These are phyloP conservation scores for Takashimella tepidaria DNA, from an alignment of 1,284 basidiomycete genomes.

Conservation along the genomic window DNA sequence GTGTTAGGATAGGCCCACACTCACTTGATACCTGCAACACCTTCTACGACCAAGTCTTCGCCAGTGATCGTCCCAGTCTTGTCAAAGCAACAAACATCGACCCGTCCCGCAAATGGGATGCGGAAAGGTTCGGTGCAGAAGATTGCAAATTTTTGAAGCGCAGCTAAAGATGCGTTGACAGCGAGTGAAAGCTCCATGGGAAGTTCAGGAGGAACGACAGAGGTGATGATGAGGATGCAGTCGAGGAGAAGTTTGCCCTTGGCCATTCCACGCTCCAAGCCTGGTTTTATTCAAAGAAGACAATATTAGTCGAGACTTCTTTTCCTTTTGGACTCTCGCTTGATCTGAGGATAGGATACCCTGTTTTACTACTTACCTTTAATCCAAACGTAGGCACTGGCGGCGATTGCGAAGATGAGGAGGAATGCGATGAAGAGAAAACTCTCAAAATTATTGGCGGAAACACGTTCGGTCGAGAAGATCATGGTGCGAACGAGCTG, in stretches of 20 bases:
- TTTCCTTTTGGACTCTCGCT: too few relatives aligned
- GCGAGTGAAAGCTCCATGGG: conserved; percentile 94
- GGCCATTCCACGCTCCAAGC: conserved; percentile 79
- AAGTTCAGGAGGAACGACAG: conserved; percentile 89
- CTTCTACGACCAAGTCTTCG: conserved; percentile 89
- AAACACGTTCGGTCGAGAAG: conserved; percentile 89
- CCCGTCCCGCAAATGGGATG: conserved; percentile 85
- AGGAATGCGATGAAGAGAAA: conserved; percentile 96
- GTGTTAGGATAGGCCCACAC: conserved; percentile 35
- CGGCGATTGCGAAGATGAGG: conserved; percentile 90
- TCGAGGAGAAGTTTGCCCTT: conserved; percentile 89
- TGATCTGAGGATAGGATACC: neutral
- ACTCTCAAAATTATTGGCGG: conserved; percentile 86
- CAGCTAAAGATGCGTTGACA: conserved; percentile 88
- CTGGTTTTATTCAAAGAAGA: conserved; percentile 50
- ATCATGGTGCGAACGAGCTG: conserved; percentile 96
- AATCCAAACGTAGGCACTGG: conserved; percentile 92
- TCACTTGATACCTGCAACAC: conserved; percentile 79
- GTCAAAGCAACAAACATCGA: conserved; percentile 96
- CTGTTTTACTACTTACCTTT: conserved; percentile 57
- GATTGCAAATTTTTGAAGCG: conserved; percentile 87
- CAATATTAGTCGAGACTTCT: too few relatives aligned
- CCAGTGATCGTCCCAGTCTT: conserved; percentile 97
- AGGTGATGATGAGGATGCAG: conserved; percentile 90
- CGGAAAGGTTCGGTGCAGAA: conserved; percentile 97